Evolutionary conservation across 106 monocot species (phyloP).

Genomic region (Phalaenopsis aphrodite): DNA sequence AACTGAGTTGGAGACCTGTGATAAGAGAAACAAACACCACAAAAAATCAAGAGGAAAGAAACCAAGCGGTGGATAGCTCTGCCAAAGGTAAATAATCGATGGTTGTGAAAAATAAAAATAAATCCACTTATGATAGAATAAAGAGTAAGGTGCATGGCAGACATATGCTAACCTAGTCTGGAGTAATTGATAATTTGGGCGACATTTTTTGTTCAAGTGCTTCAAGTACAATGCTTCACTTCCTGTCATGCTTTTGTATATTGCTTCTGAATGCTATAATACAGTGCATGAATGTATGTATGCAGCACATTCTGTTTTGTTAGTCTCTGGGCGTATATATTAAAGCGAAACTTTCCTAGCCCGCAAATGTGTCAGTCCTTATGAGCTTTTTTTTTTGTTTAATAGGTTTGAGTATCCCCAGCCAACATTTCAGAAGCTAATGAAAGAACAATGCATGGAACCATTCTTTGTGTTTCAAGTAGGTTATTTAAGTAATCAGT

Average conservation of each 20-base stretch:
- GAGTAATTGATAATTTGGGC: background rate
- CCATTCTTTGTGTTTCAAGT: conserved; percentile 99
- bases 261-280: background rate
- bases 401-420: conserved; percentile 96
- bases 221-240: background rate
- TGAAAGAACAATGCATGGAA: conserved; percentile 97
- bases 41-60: background rate
- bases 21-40: background rate
- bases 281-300: background rate
- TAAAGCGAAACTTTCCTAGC: background rate
- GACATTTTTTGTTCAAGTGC: background rate
- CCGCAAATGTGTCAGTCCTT: background rate
- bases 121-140: background rate
- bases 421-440: conserved; percentile 92
- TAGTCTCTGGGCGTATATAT: background rate
- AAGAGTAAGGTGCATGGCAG: background rate
- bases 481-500: background rate
- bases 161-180: background rate
- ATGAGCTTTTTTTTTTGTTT: conserved; percentile 1
- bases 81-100: background rate
- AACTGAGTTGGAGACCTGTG: background rate
- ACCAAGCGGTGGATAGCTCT: background rate
- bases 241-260: no score
- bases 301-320: background rate
- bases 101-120: background rate